phyloP scores from a whole-genome alignment of 768 basidiomycete species.

The Termitomyces sp. region DNA sequence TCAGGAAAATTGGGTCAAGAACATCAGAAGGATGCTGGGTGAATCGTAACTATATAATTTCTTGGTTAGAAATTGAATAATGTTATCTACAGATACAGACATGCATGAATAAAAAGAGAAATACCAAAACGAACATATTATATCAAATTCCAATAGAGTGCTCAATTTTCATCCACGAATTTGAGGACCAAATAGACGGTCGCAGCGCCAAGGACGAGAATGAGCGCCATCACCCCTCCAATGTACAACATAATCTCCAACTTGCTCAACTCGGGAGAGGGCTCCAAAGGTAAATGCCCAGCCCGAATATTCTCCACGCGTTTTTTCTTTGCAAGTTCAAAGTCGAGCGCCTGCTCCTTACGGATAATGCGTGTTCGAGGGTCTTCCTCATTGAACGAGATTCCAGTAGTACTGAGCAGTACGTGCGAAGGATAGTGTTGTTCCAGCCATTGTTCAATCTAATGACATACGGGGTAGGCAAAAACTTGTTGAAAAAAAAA shows the following conservation, averaged over 20 bases:
- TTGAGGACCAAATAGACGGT: constrained; percentile 11
- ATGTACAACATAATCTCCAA: constrained; percentile 26
- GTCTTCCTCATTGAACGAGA: constrained; percentile 42
- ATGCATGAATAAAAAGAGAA: background rate
- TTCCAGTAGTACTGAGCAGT: constrained; percentile 21
- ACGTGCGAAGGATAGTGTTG: constrained; percentile 93
- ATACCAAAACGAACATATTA: background rate
- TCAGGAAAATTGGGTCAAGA: constrained; percentile 3
- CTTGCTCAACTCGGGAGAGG: constrained; percentile 9
- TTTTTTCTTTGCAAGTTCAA: constrained; percentile 24
- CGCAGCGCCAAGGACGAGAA: constrained; percentile 7
- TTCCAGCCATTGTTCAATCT: constrained; percentile 95
- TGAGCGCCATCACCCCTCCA: constrained; percentile 8
- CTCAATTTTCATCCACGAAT: constrained; percentile 2
- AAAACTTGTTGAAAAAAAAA: constrained; percentile 3
- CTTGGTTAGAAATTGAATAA: background rate
- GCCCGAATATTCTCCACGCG: constrained; percentile 22
- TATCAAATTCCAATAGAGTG: background rate
- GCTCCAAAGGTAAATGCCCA: constrained; percentile 1
- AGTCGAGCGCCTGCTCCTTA: constrained; percentile 36
- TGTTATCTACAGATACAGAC: constrained; percentile 1
- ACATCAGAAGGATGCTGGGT: background rate
- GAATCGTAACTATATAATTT: background rate
- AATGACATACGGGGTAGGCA: constrained; percentile 3
- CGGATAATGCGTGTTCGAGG: constrained; percentile 49